Percentiles rank a stretch among this genome's conserved stretches.
Conservation (phyloP, 2,329 filamentous ascomycete genomes). For the Penicillium rolfsii region DNA sequence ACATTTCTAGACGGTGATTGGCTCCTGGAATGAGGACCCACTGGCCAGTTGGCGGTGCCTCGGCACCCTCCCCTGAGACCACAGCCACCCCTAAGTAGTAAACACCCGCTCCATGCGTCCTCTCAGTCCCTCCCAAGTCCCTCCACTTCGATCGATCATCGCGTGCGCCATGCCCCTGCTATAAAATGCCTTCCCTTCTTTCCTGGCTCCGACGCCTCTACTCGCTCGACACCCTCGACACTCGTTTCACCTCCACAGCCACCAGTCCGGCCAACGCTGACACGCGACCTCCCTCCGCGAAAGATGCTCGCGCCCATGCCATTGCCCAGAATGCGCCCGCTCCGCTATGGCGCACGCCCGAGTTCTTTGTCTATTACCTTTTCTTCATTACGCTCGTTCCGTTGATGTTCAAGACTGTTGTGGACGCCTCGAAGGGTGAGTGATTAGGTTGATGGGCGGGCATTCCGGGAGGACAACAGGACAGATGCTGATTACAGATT, state of each 20-base stretch:
- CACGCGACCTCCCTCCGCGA: constrained; percentile 46
- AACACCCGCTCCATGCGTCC: constrained; percentile 19
- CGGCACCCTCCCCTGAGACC: constrained; percentile 14
- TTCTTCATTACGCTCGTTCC: constrained; percentile 70
- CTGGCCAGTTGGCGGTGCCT: constrained; percentile 8
- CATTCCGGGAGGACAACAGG: background rate
- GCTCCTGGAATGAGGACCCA: background rate
- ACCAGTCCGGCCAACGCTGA: constrained; percentile 67
- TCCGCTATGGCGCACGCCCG: constrained; percentile 80
- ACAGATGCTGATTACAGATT: constrained; percentile 20
- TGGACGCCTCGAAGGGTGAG: constrained; percentile 80
- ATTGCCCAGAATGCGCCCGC: constrained; percentile 56
- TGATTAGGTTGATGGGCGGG: constrained; percentile 20
- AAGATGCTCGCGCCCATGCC: constrained; percentile 43
- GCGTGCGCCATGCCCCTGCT: constrained; percentile 36
- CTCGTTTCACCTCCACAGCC: constrained; percentile 72
- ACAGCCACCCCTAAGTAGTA: constrained; percentile 23
- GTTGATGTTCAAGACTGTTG: constrained; percentile 88
- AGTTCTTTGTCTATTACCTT: constrained; percentile 81
- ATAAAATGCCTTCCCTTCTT: constrained; percentile 51
- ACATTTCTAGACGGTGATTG: constrained; percentile 11
- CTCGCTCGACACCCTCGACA: constrained; percentile 70
- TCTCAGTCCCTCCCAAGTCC: constrained; percentile 12
- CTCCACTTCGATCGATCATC: background rate
- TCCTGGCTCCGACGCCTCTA: constrained; percentile 59